Conservation (phyloP, 352 stramenopile species). For the Phytophthora agathidicida region DNA sequence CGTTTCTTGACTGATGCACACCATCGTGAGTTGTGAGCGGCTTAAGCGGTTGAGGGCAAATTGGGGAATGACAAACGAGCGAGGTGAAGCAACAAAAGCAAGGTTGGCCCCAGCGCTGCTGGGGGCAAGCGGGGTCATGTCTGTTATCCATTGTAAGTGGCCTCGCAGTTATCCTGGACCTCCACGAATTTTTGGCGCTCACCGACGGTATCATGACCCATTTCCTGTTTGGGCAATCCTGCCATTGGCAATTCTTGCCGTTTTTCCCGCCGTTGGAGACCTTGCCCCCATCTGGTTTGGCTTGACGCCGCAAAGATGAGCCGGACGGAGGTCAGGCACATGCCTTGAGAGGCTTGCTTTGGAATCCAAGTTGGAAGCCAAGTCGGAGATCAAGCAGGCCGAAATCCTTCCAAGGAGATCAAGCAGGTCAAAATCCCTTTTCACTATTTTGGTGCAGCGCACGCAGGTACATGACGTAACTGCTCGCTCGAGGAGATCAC, state of each 20-base stretch:
- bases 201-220: slow-evolving; percentile 9
- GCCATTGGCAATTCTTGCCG: slow-evolving; percentile 7
- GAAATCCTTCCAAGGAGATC: no score
- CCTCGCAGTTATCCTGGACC: slow-evolving; percentile 10
- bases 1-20: slow-evolving; percentile 25
- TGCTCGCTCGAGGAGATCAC: no score
- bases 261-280: slow-evolving; percentile 35
- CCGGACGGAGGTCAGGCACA: slow-evolving; percentile 24
- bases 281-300: neutral
- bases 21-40: slow-evolving; percentile 20
- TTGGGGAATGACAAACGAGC: slow-evolving; percentile 17
- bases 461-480: no score
- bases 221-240: slow-evolving; percentile 20
- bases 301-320: slow-evolving; percentile 23
- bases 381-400: neutral
- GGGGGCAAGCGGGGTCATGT: neutral
- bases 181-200: slow-evolving; percentile 9
- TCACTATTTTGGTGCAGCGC: no score
- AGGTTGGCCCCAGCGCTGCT: neutral
- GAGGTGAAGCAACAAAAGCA: neutral
- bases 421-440: no score
- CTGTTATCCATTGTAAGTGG: slow-evolving; percentile 16
- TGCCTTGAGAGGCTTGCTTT: no score
- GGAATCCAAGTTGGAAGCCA: no score
- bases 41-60: slow-evolving; percentile 8